These are phyloP conservation scores for Yamadazyma atmosphaerica DNA, from an alignment of 1,139 yeast genomes.

Conservation along the genomic window DNA sequence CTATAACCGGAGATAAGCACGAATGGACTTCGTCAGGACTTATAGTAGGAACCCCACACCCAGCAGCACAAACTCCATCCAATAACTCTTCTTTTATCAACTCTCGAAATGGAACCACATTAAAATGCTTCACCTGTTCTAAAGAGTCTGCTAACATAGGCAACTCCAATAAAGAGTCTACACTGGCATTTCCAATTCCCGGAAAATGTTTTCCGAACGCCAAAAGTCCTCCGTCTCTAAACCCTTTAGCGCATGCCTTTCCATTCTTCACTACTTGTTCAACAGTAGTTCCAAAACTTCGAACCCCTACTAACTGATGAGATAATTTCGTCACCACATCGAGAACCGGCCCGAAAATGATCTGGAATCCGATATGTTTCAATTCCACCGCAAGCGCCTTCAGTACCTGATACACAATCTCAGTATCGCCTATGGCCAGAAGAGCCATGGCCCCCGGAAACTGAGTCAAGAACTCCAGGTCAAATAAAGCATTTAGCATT, in stretches of 20 bases:
- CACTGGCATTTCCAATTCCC: conserved; percentile 64
- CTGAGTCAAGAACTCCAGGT: conserved; percentile 53
- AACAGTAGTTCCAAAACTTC: conserved; percentile 62
- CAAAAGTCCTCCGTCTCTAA: conserved; percentile 55
- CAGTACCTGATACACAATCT: conserved; percentile 53
- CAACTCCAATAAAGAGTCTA: conserved; percentile 56
- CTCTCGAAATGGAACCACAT: conserved; percentile 53
- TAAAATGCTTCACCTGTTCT: conserved; percentile 53
- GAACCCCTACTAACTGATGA: conserved; percentile 59
- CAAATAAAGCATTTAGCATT: conserved; percentile 62
- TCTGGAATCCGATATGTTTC: conserved; percentile 54
- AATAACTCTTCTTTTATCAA: conserved; percentile 48
- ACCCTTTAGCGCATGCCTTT: conserved; percentile 54
- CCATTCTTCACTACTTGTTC: conserved; percentile 61
- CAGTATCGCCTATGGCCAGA: conserved; percentile 55
- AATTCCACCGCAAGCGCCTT: conserved; percentile 58
- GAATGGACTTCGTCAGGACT: conserved; percentile 65
- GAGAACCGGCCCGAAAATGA: conserved; percentile 62
- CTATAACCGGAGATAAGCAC: conserved; percentile 57
- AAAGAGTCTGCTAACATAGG: conserved; percentile 62
- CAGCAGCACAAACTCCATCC: conserved; percentile 65
- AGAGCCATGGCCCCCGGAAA: conserved; percentile 69
- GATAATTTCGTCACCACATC: conserved; percentile 62
- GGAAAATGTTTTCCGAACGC: conserved; percentile 69
- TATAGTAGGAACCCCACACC: conserved; percentile 67